A percentile compares a stretch with the other conserved stretches of the same genome.
Conservation (phyloP, 129 eudicot species). For the Glebionis coronaria region DNA sequence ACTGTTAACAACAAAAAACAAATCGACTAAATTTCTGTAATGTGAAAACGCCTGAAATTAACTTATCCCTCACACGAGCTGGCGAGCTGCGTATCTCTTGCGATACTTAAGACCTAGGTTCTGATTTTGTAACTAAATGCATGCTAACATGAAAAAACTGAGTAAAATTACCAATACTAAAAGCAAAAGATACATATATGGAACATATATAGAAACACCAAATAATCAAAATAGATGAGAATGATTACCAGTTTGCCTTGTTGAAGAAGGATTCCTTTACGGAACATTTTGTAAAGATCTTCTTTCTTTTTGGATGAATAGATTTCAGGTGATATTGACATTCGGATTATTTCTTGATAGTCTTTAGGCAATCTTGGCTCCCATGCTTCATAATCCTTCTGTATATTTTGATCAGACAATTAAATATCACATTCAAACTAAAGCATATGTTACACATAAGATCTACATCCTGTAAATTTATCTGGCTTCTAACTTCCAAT, state of each 20-base stretch:
- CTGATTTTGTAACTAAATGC: too few relatives aligned
- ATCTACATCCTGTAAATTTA: too few relatives aligned
- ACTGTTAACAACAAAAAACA: slow-evolving; percentile 2
- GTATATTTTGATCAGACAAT: background rate
- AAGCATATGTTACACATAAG: background rate
- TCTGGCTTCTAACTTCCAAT: too few relatives aligned
- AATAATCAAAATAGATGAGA: too few relatives aligned
- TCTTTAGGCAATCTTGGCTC: slow-evolving; percentile 6
- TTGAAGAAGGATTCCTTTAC: slow-evolving; percentile 14
- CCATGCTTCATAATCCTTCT: background rate
- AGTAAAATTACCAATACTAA: too few relatives aligned
- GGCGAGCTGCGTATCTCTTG: too few relatives aligned
- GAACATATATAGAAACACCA: too few relatives aligned
- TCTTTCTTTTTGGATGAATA: background rate
- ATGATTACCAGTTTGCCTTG: slow-evolving; percentile 2
- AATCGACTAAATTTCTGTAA: background rate
- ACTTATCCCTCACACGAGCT: background rate
- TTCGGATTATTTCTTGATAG: background rate
- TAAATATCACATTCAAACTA: background rate
- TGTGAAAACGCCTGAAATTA: too few relatives aligned
- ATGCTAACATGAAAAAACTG: too few relatives aligned
- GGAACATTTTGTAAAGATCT: background rate
- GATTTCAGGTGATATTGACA: background rate
- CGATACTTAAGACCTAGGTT: too few relatives aligned
- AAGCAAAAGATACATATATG: too few relatives aligned